Evolutionary conservation across 805 yeast genomes (phyloP), one percentile per base, ranked within the genome.

Genomic region (Suhomyces tanzawaensis): DNA sequence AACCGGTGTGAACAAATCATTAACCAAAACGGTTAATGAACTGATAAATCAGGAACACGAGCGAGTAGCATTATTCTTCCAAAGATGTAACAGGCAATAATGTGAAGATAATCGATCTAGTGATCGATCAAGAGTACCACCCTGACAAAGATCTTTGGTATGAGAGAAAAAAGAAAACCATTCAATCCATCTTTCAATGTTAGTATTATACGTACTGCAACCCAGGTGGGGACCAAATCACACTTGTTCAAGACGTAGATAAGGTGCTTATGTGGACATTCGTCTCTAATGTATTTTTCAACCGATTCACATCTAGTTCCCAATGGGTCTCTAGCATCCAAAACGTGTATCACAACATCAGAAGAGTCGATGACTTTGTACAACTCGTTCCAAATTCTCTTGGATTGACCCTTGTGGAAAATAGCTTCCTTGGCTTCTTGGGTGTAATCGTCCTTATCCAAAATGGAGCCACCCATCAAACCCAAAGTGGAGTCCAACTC

Each of bases 151-250:
- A 81, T 76, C 91, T 80, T 85, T 87, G 96, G 96, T 60, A 46
- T 34, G 31, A 16, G 28, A 43, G 32, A 14, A 38, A 35, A 34
- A 33, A 30, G 41, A 45, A 35, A 31, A 33, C 40, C 34, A 34
- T 35, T 37, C 37, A 43, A 32, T 34, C 26, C 9, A 44, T 34
- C 30, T 12, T 27, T 9, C 28, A 29, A 36, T 11, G 18, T 16
- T 17, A 19, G 7, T 22, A 27, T 9, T 27, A 58, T 64, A 89
- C 98, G 77, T 88, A 90, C 98, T 56, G 98, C 97, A 57, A 88
- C 97, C 97, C 98, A 91, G 32, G 96, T 91, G 47, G 99, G 99
- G 36, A 91, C 96, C 57, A 91, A 79, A 73, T 91, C 99, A 77
- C 97, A 90, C 75, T 91, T 91, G 77, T 91, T 91, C 66, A 91